These are phyloP conservation scores for Aspergillus intermedius DNA, from an alignment of 2,329 filamentous ascomycete genomes.

Conservation along the genomic window DNA sequence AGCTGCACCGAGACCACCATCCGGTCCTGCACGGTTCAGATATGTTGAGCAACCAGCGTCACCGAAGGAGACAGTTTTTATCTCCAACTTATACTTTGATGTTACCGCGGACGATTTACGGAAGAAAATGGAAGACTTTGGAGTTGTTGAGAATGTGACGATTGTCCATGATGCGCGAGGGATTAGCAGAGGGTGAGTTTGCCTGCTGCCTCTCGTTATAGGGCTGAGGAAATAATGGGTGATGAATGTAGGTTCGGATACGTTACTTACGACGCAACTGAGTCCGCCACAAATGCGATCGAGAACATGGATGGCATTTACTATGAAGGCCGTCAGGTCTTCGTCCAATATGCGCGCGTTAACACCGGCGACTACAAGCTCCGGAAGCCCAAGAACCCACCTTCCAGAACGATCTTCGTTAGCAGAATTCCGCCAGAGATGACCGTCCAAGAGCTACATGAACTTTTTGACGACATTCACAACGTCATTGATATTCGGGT, in stretches of 20 bases:
- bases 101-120: conserved; percentile 56
- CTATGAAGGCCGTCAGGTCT: conserved; percentile 58
- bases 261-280: conserved; percentile 51
- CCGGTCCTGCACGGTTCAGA: conserved; percentile 5
- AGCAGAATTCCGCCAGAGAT: conserved; percentile 84
- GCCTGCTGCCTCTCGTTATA: neutral
- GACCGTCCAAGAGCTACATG: conserved; percentile 74
- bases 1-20: conserved; percentile 3
- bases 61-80: conserved; percentile 50
- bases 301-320: conserved; percentile 53
- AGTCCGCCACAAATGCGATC: conserved; percentile 52
- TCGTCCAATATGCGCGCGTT: conserved; percentile 53
- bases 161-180: conserved; percentile 58
- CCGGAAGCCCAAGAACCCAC: conserved; percentile 31
- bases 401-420: conserved; percentile 66
- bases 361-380: conserved; percentile 6
- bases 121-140: conserved; percentile 54
- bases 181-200: conserved; percentile 60
- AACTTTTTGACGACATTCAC: conserved; percentile 63
- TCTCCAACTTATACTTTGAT: conserved; percentile 67
- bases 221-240: neutral
- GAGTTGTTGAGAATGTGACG: conserved; percentile 46
- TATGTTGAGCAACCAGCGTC: conserved; percentile 7
- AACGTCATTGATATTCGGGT: conserved; percentile 72
- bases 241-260: conserved; percentile 55